These are phyloP conservation scores for Phycomyces nitens DNA, from an alignment of 192 early-diverging fungal species.

Conservation along the genomic window DNA sequence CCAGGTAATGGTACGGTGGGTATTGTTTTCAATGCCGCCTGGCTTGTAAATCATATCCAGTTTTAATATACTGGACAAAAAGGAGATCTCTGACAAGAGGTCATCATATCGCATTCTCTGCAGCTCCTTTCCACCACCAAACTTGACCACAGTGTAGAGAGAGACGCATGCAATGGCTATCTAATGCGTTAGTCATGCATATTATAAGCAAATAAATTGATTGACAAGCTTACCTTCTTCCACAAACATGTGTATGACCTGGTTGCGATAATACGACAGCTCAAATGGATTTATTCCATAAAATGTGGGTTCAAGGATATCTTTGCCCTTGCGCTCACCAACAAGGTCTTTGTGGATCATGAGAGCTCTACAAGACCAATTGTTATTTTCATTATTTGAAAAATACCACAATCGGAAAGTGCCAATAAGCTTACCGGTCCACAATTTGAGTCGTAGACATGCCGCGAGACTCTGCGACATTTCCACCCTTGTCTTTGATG, in stretches of 20 bases:
- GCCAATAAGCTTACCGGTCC: constrained; percentile 50
- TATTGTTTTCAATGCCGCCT: constrained; percentile 65
- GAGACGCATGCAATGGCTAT: constrained; percentile 69
- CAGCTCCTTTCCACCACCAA: constrained; percentile 65
- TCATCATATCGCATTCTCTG: constrained; percentile 56
- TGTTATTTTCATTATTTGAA: not conserved
- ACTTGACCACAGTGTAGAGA: constrained; percentile 76
- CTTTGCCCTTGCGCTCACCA: constrained; percentile 66
- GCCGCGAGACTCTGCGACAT: constrained; percentile 73
- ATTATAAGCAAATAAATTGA: no score
- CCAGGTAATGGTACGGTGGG: constrained; percentile 55
- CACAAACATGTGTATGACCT: constrained; percentile 61
- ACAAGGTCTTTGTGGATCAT: constrained; percentile 71
- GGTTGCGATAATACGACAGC: constrained; percentile 79
- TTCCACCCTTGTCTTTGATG: constrained; percentile 66
- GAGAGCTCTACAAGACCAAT: constrained; percentile 43
- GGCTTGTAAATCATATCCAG: constrained; percentile 78
- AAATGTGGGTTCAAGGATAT: constrained; percentile 79
- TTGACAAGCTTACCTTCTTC: constrained; percentile 44
- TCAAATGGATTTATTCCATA: constrained; percentile 81
- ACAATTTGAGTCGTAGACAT: constrained; percentile 71
- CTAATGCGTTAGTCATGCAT: no score
- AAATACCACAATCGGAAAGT: not conserved
- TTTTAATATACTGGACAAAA: constrained; percentile 74
- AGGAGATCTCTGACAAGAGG: constrained; percentile 63